Percentiles rank a stretch among this genome's conserved stretches.
These are phyloP conservation scores for Diaporthe ampelina DNA, from an alignment of 2,329 filamentous ascomycete genomes.

Conservation along the genomic window DNA sequence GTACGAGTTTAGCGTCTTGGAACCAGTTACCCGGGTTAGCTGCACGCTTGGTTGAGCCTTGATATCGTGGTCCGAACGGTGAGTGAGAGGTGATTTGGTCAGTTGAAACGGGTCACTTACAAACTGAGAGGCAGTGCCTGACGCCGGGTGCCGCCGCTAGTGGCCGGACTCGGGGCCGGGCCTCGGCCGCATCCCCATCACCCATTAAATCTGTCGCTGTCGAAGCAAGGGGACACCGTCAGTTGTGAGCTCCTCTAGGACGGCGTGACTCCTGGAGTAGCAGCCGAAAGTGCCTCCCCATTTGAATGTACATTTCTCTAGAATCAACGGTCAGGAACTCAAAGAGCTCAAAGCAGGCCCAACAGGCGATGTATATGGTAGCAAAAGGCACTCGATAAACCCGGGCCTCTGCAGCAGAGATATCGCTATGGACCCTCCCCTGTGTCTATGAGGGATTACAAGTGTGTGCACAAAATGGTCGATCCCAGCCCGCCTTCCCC, in stretches of 20 bases:
- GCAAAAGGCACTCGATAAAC: neutral
- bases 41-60: neutral
- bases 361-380: neutral
- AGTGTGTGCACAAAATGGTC: neutral
- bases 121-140: neutral
- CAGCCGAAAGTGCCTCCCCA: neutral
- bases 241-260: too few relatives aligned
- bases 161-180: slow-evolving; percentile 4
- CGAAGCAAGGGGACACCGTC: too few relatives aligned
- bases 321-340: neutral
- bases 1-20: too few relatives aligned
- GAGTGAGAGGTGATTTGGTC: neutral
- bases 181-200: neutral
- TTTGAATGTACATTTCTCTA: neutral
- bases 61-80: neutral
- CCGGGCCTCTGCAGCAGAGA: neutral
- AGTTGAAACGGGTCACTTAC: neutral
- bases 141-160: slow-evolving; percentile 4
- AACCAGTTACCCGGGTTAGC: neutral
- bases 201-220: too few relatives aligned
- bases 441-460: neutral
- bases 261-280: too few relatives aligned
- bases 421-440: neutral
- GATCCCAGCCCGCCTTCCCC: neutral
- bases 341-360: neutral